Conservation (phyloP, 2,329 filamentous ascomycete species). For the Trichoderma sp. region DNA sequence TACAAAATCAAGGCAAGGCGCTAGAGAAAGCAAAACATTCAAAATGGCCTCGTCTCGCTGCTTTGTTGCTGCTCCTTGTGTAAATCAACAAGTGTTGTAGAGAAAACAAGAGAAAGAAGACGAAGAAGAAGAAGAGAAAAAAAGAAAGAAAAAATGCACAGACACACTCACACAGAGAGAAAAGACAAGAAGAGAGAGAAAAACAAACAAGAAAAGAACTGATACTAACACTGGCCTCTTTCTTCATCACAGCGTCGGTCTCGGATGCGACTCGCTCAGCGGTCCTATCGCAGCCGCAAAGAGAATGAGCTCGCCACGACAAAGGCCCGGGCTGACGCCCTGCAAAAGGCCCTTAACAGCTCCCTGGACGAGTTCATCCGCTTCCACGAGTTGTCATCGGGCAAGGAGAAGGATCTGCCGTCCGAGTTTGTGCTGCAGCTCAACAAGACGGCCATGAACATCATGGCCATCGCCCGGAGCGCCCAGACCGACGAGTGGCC, state of each 20-base stretch:
- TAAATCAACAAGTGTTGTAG: not conserved
- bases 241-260: not conserved
- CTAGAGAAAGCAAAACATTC: not conserved
- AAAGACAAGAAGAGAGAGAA: not conserved
- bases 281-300: conserved; percentile 17
- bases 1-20: not conserved
- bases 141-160: not conserved
- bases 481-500: not conserved
- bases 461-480: not conserved
- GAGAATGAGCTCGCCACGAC: conserved; percentile 12
- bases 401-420: conserved; percentile 1
- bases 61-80: not conserved
- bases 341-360: conserved; percentile 12
- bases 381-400: not conserved
- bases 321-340: not conserved
- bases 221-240: not conserved
- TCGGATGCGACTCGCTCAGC: conserved; percentile 16
- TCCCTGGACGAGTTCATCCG: conserved; percentile 8
- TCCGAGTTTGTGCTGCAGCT: conserved; percentile 9
- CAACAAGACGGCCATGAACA: conserved; percentile 15
- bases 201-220: not conserved
- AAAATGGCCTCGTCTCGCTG: not conserved
- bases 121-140: not conserved
- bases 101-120: not conserved
- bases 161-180: not conserved